These are phyloP conservation scores for Xanthoconium stramineum DNA, from an alignment of 768 basidiomycete genomes.

Conservation along the genomic window DNA sequence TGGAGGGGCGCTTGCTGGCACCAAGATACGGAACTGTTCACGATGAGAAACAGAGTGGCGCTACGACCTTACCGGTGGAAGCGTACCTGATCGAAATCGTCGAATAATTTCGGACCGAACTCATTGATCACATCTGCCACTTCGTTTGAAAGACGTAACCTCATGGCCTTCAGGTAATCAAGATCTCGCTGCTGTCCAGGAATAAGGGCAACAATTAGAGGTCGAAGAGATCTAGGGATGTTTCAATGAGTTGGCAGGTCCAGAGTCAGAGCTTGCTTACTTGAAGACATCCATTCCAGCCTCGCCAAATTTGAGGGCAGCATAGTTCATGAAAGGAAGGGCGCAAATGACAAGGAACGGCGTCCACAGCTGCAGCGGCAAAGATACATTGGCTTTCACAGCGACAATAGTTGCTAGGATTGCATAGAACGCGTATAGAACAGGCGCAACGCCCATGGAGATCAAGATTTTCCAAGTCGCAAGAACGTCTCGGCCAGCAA, in stretches of 20 bases:
- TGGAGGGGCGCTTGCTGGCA: constrained; percentile 79
- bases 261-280: constrained; percentile 44
- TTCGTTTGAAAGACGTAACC: constrained; percentile 76
- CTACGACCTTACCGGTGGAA: background rate
- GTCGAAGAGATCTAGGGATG: constrained; percentile 75
- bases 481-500: constrained; percentile 94
- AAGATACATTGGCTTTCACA: constrained; percentile 59
- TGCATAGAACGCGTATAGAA: constrained; percentile 83
- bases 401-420: constrained; percentile 72
- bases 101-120: constrained; percentile 83
- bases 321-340: constrained; percentile 86
- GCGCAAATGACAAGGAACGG: constrained; percentile 72
- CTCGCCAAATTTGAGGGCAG: constrained; percentile 95
- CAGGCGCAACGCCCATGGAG: constrained; percentile 84
- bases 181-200: constrained; percentile 86
- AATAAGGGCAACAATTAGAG: constrained; percentile 80
- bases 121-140: constrained; percentile 81
- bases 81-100: constrained; percentile 79
- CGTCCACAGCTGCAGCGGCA: constrained; percentile 65
- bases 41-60: constrained; percentile 1
- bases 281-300: constrained; percentile 97
- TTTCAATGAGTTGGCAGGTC: constrained; percentile 4
- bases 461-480: constrained; percentile 98
- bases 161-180: constrained; percentile 68
- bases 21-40: constrained; percentile 68